Percentiles rank a stretch among this genome's conserved stretches.
Evolutionary conservation across 495 filamentous ascomycete genomes (phyloP).

Genomic region (Trichoderma orchidacearum): DNA sequence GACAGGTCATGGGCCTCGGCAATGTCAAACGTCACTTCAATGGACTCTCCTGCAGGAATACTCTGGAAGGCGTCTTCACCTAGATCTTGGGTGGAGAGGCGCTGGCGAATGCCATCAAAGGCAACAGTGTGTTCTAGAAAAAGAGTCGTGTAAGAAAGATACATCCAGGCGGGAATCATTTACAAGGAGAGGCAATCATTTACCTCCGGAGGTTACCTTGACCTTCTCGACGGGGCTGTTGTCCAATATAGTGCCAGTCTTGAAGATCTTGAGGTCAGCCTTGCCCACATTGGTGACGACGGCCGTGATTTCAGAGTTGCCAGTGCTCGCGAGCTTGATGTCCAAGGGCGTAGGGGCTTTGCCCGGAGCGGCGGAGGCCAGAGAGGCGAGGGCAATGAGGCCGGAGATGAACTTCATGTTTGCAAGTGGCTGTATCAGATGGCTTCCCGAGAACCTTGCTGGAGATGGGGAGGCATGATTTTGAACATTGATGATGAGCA

Average conservation of each 20-base stretch:
- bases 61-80: conserved; percentile 37
- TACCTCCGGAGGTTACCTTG: conserved; percentile 37
- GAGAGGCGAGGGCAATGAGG: conserved; percentile 11
- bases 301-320: conserved; percentile 45
- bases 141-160: too few species aligned
- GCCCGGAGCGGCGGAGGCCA: conserved; percentile 31
- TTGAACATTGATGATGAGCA: background rate
- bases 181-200: too few species aligned
- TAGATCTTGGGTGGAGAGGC: conserved; percentile 30
- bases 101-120: conserved; percentile 45
- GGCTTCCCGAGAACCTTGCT: background rate
- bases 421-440: background rate
- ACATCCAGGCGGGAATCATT: too few species aligned
- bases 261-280: conserved; percentile 41
- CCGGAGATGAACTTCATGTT: conserved; percentile 24
- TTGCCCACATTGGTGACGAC: conserved; percentile 46
- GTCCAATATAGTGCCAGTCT: conserved; percentile 49
- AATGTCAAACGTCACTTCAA: conserved; percentile 43
- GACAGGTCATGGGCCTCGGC: conserved; percentile 42
- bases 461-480: background rate
- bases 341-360: conserved; percentile 29
- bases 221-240: conserved; percentile 47
- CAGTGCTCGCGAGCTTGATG: conserved; percentile 37
- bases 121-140: conserved; percentile 30
- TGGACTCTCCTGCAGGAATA: conserved; percentile 40